phyloP scores from a whole-genome alignment of 2,329 filamentous ascomycete species.

The Alternaria solani region DNA sequence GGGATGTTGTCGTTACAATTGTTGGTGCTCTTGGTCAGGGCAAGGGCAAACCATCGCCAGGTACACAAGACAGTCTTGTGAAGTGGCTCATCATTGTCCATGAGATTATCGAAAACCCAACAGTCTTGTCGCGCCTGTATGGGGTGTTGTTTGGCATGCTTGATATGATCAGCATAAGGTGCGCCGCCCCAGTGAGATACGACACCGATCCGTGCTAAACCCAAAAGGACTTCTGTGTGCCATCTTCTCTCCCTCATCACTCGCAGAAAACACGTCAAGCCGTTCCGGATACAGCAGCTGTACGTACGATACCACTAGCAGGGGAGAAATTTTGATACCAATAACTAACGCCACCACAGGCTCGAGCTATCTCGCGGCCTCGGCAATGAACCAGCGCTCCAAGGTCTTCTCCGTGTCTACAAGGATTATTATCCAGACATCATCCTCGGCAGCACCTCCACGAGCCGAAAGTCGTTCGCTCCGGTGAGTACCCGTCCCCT shows the following conservation, averaged over 20 bases:
- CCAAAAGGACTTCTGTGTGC: conserved; percentile 63
- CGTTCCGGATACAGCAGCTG: conserved; percentile 81
- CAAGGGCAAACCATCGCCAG: conserved; percentile 74
- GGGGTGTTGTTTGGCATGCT: conserved; percentile 80
- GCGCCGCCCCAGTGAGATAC: conserved; percentile 25
- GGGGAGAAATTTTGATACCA: not conserved
- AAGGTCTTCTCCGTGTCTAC: conserved; percentile 80
- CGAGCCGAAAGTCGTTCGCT: conserved; percentile 49
- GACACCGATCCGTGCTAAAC: conserved; percentile 30
- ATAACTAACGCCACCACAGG: conserved; percentile 38
- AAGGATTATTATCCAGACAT: conserved; percentile 93
- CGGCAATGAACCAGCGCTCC: conserved; percentile 74
- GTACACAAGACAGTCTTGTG: conserved; percentile 74
- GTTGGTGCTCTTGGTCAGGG: conserved; percentile 80
- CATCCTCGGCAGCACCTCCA: conserved; percentile 73
- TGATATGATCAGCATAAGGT: conserved; percentile 80
- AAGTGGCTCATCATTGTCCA: conserved; percentile 82
- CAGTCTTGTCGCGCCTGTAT: conserved; percentile 73
- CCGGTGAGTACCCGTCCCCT: conserved; percentile 45
- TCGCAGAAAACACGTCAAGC: conserved; percentile 80
- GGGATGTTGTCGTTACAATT: conserved; percentile 68
- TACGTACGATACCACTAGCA: conserved; percentile 21
- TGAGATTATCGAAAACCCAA: conserved; percentile 71
- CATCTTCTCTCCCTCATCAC: conserved; percentile 83
- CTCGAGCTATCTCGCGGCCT: conserved; percentile 59